phyloP scores from a whole-genome alignment of 495 filamentous ascomycete genomes.

The Wilcoxina mikolae region DNA sequence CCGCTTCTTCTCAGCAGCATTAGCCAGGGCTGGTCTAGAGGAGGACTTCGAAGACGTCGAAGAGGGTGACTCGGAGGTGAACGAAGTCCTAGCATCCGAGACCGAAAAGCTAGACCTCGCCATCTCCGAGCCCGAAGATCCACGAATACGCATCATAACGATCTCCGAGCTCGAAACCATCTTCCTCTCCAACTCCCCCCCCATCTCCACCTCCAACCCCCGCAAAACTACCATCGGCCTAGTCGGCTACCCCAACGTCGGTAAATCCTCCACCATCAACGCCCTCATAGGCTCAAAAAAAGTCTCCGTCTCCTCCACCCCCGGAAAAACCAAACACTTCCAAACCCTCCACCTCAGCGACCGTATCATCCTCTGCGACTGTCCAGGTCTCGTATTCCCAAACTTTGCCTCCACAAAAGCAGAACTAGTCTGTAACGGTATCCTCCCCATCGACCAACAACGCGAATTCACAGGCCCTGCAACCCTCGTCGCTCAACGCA shows the following conservation, averaged over 20 bases:
- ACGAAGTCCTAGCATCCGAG: conserved; percentile 14
- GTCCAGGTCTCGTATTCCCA: conserved; percentile 94
- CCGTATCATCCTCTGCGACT: conserved; percentile 87
- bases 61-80: conserved; percentile 12
- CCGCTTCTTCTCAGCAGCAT: conserved; percentile 84
- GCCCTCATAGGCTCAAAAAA: conserved; percentile 95
- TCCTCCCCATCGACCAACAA: conserved; percentile 93
- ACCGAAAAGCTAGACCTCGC: conserved; percentile 13
- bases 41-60: conserved; percentile 40
- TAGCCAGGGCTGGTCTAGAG: conserved; percentile 81
- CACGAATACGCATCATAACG: conserved; percentile 66
- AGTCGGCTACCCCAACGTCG: conserved; percentile 97
- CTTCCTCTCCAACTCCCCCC: conserved; percentile 62
- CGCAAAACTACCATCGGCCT: conserved; percentile 79
- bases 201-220: conserved; percentile 26
- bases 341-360: conserved; percentile 92
- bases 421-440: conserved; percentile 87
- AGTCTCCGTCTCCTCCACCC: conserved; percentile 92
- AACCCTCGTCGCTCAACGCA: conserved; percentile 70
- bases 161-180: conserved; percentile 83
- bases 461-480: conserved; percentile 86
- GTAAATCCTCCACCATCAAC: conserved; percentile 98
- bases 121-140: conserved; percentile 33
- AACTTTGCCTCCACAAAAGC: conserved; percentile 96
- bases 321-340: conserved; percentile 98